A percentile compares a stretch with the other conserved stretches of the same genome.
These are phyloP conservation scores for Cicer cuneatum DNA, from an alignment of 306 rosid species.

Conservation along the genomic window DNA sequence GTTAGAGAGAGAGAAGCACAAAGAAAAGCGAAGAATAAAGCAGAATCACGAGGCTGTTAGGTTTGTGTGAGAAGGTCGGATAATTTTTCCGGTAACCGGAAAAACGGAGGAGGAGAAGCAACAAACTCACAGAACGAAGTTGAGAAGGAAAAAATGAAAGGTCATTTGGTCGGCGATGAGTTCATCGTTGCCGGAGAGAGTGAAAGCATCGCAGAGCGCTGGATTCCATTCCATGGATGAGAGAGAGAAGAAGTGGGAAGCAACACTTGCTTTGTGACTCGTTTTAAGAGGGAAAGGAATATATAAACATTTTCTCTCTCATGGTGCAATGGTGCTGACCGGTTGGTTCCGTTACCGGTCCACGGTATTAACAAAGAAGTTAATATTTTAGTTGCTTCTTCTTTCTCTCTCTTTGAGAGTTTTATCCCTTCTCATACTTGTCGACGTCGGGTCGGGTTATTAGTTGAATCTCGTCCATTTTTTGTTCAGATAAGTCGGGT, in stretches of 20 bases:
- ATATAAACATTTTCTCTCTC: slow-evolving; percentile 64
- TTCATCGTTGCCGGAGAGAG: slow-evolving; percentile 39
- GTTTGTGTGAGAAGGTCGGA: slow-evolving; percentile 38
- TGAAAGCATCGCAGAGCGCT: slow-evolving; percentile 53
- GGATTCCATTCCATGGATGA: slow-evolving; percentile 9
- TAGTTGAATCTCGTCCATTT: no score
- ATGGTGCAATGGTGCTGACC: slow-evolving; percentile 39
- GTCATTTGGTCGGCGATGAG: slow-evolving; percentile 47
- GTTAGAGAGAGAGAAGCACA: slow-evolving; percentile 35
- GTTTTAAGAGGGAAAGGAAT: slow-evolving; percentile 65
- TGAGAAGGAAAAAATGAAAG: slow-evolving; percentile 15
- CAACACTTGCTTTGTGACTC: slow-evolving; percentile 57
- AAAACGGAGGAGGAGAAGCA: neutral
- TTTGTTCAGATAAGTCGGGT: no score
- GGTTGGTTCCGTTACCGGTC: slow-evolving; percentile 65
- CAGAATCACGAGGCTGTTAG: slow-evolving; percentile 28
- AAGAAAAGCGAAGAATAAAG: neutral
- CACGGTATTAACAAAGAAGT: slow-evolving; percentile 33
- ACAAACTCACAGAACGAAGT: slow-evolving; percentile 32
- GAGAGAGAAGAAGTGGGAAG: slow-evolving; percentile 57
- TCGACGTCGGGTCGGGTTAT: no score
- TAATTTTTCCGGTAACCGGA: slow-evolving; percentile 33
- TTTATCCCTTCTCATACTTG: no score
- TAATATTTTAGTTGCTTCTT: slow-evolving; percentile 34
- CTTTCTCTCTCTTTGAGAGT: neutral